These are phyloP conservation scores for Drechslerella dactyloides DNA, from an alignment of 2,329 filamentous ascomycete species.

Conservation along the genomic window DNA sequence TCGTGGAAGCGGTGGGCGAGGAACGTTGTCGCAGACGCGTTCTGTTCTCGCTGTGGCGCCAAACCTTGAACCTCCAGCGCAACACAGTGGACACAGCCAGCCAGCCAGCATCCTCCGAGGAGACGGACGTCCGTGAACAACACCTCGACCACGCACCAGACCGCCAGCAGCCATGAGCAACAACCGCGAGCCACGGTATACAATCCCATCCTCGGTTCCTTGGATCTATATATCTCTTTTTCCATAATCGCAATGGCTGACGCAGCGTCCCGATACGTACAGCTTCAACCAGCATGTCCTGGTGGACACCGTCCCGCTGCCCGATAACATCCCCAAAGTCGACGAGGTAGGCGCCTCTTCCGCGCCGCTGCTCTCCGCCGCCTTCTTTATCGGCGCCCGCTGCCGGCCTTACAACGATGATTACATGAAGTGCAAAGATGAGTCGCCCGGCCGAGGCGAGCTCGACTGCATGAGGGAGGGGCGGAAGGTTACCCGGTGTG, in stretches of 20 bases:
- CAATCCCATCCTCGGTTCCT: background rate
- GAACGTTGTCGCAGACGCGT: constrained; percentile 41
- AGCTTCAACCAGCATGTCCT: constrained; percentile 96
- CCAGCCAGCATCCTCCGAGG: constrained; percentile 35
- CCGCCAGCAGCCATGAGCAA: constrained; percentile 24
- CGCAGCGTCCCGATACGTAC: constrained; percentile 56
- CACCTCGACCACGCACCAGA: constrained; percentile 13
- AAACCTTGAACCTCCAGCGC: constrained; percentile 38
- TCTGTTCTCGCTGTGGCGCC: constrained; percentile 18
- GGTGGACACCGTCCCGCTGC: constrained; percentile 94
- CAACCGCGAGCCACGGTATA: constrained; percentile 36
- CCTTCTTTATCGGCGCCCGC: constrained; percentile 95
- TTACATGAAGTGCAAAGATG: constrained; percentile 99
- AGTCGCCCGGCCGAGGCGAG: constrained; percentile 88
- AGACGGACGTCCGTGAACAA: constrained; percentile 26
- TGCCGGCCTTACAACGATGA: constrained; percentile 98
- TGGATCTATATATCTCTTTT: background rate
- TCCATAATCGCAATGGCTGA: constrained; percentile 12
- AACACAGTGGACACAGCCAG: constrained; percentile 31
- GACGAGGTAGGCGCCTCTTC: constrained; percentile 92
- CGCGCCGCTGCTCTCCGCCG: constrained; percentile 86
- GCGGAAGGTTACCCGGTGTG: constrained; percentile 93
- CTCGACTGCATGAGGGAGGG: constrained; percentile 95
- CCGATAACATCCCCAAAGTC: constrained; percentile 87
- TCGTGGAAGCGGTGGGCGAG: constrained; percentile 20